These are phyloP conservation scores for Aspergillus indologenus DNA, from an alignment of 495 filamentous ascomycete species.

Conservation along the genomic window DNA sequence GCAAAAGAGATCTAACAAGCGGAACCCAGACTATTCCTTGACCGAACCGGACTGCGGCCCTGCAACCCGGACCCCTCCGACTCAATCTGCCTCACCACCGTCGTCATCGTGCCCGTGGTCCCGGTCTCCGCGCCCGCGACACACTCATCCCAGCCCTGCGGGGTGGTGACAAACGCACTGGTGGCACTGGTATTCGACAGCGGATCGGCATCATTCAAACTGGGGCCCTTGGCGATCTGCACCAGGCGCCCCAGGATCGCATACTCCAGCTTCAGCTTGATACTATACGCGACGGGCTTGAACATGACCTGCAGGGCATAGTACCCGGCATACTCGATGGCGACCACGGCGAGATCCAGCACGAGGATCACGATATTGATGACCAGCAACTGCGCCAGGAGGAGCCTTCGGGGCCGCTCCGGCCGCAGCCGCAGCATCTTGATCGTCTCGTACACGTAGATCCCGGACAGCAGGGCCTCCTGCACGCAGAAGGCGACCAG, in stretches of 20 bases:
- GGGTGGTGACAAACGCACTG: background rate
- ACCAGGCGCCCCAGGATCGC: conserved; percentile 49
- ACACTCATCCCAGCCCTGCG: background rate
- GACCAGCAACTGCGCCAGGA: conserved; percentile 45
- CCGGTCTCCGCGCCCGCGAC: too few relatives aligned
- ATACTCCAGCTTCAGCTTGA: conserved; percentile 56
- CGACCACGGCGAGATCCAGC: conserved; percentile 46
- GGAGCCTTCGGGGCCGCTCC: conserved; percentile 21
- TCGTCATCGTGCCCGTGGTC: background rate
- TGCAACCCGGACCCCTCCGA: background rate
- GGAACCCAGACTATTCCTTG: background rate
- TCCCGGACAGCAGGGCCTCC: conserved; percentile 52
- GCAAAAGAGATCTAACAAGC: background rate
- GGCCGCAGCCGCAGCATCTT: conserved; percentile 41
- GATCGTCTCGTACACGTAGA: conserved; percentile 53
- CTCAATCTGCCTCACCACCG: background rate
- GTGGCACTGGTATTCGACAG: background rate
- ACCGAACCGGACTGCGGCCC: background rate
- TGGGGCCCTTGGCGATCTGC: conserved; percentile 25
- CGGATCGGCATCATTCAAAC: background rate
- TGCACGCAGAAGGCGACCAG: conserved; percentile 53
- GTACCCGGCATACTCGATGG: conserved; percentile 43
- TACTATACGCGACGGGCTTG: conserved; percentile 49
- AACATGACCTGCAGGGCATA: conserved; percentile 50
- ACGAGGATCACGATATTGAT: conserved; percentile 49